Conservation (phyloP, 257 asterid genomes). For the Gardenia jasminoides region DNA sequence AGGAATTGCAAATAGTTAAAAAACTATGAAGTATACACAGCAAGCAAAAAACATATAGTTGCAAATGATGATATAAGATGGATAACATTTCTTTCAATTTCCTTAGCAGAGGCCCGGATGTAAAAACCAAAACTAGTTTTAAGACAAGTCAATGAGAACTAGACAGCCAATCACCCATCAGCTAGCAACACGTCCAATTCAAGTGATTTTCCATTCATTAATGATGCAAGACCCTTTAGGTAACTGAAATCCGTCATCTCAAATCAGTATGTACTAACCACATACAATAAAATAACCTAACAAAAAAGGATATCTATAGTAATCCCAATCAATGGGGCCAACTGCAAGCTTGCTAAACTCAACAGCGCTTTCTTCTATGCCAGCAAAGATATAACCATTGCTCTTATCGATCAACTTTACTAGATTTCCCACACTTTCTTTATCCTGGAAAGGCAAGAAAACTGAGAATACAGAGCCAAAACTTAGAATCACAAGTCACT, state of each 20-base stretch:
- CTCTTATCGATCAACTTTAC: conserved; percentile 88
- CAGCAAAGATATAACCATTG: conserved; percentile 87
- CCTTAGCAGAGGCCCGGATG: neutral
- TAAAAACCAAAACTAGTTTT: too few relatives aligned
- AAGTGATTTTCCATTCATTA: neutral
- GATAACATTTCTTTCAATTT: neutral
- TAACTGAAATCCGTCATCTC: neutral
- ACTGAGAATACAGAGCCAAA: conserved; percentile 14
- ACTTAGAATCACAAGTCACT: conserved; percentile 14
- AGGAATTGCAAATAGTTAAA: neutral
- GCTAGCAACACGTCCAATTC: neutral
- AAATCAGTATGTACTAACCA: neutral
- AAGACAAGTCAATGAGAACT: neutral
- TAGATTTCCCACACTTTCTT: conserved; percentile 89
- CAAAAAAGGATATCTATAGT: conserved; percentile 88
- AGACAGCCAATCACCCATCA: too few relatives aligned
- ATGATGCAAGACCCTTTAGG: neutral
- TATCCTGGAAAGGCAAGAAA: conserved; percentile 57
- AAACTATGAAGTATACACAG: neutral
- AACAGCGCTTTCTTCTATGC: conserved; percentile 81
- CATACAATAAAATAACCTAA: neutral
- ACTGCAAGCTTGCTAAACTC: conserved; percentile 96
- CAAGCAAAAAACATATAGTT: neutral
- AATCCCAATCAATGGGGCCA: conserved; percentile 86
- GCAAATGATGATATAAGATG: neutral